Base-by-base conservation (phyloP, 192 early-diverging fungal genomes). In the Coemansia sp. region DNA sequence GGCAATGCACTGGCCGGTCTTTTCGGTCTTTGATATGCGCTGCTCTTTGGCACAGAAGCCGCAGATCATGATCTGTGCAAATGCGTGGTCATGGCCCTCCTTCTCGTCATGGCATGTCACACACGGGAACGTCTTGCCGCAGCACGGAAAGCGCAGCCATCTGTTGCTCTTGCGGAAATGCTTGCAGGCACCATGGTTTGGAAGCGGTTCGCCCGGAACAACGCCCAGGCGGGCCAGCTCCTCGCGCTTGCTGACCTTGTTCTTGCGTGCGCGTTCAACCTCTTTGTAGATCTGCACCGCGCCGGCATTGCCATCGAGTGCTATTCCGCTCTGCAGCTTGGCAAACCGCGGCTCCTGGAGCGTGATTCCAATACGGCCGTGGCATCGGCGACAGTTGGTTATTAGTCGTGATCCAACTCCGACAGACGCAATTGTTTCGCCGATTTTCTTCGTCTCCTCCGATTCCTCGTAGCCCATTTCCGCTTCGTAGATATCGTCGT, bases 101-200 rank as follows among this genome's bases (percentile, higher is more conserved):
- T 84, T 77, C 3, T 87, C 85, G 59, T 94, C 92, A 56, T 97
- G 95, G 72, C 95, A 97, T 2, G 84, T 59, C 73, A 94, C 93
- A 64, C 95, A 97, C 0, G 93, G 86, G 67, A 87, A 93, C 14
- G 92, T 75, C 71, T 89, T 92, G 60, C 86, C 87, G 68, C 95
- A 97, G 84, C 95, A 97, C 1, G 93, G 90, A 73, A 97, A 97
- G 20, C 95, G 87, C 78, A 97, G 92, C 93, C 93, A 97, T 23
- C 95, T 85, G 45, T 89, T 89, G 21, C 92, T 93, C 73, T 91
- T 92, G n/a, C 85, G 71, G 73, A 94, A 97, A 61, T 97, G 94
- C 55, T 85, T 79, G 77, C 95, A 97, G 0, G 90, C 77, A 2
- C 95, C 95, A 58, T 90, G 88, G 43, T 90, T 66, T 0, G 93